Base-by-base conservation (phyloP, 306 rosid genomes). In the Carpinus fangiana region DNA sequence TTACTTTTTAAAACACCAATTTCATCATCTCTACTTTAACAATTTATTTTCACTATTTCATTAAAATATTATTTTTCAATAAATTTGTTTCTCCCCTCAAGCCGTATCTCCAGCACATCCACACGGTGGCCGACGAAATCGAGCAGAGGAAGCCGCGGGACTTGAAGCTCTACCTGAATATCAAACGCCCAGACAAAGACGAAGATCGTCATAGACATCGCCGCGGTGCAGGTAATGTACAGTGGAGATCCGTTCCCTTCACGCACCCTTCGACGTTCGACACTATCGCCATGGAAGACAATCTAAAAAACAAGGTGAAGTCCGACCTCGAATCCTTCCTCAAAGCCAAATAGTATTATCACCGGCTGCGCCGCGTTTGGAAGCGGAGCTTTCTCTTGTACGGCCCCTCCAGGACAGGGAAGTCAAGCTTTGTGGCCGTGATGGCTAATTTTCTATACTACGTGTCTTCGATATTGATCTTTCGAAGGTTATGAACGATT, bases 371-470 rank as follows among this genome's bases (percentile, higher is more conserved):
- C 54, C 94, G 99, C 0, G 91, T 84, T 6, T 96, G 99, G 99
- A 90, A 86, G 73, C 92, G 99, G 74, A 96, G 98, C 74, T 96
- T 83, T 76, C 81, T 96, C 0, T 28, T 96, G 56, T 93, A 93
- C 74, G 99, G 99, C 3, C 91, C 92, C 2, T 91, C 99, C 75
- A 98, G 99, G 8, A 96, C 99, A 2, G 99, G 99, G 0, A 96
- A 96, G 83, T 90, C 98, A 9, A 96, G 98, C 84, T 96, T 95
- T 80, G 92, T 93, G 4, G 99, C 98, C 5, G 98, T 98, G 68
- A 87, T 96, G 97, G 99, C 97, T 28, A 96, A 91, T 64, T 96
- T 93, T 80, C 87, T 96, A 7, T 64, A 73, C 14, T 93, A 90
- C 79, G 97, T 55, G 90, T 96, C 5, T 96, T 89, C 82, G 90